Percentiles rank a stretch among this genome's conserved stretches.
These are phyloP conservation scores for Dalbergia cultrata DNA, from an alignment of 306 rosid genomes.

Conservation along the genomic window DNA sequence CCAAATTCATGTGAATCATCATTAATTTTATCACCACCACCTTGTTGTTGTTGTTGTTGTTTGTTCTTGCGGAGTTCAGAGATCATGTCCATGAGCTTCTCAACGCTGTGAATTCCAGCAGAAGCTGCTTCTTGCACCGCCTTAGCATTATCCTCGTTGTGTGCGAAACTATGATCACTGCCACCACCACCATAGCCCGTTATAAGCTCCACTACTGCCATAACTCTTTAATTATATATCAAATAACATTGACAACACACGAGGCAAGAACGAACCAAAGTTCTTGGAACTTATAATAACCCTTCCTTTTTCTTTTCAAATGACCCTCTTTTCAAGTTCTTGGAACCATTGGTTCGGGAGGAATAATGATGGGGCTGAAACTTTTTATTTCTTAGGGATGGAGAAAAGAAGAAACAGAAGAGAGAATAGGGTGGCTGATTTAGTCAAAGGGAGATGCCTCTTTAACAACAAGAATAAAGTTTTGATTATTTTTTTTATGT, in stretches of 20 bases:
- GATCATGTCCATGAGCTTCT: constrained; percentile 68
- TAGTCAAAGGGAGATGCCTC: background rate
- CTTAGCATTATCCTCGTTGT: constrained; percentile 36
- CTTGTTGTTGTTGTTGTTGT: background rate
- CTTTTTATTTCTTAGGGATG: constrained; percentile 2
- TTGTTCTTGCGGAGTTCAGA: constrained; percentile 45
- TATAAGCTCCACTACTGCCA: constrained; percentile 65
- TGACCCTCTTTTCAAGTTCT: background rate
- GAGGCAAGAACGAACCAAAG: background rate
- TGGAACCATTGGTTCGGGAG: background rate
- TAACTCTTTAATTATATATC: background rate
- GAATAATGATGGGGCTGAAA: constrained; percentile 38
- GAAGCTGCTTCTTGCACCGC: constrained; percentile 76
- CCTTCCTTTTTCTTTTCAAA: background rate
- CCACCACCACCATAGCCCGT: constrained; percentile 37
- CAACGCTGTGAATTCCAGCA: constrained; percentile 74
- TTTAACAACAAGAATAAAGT: no score
- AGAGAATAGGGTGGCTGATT: background rate
- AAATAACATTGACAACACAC: background rate
- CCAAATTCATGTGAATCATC: constrained; percentile 35
- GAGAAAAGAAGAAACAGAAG: background rate
- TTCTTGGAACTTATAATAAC: background rate
- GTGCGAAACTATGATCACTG: constrained; percentile 27
- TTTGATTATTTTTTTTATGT: no score
- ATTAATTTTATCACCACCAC: background rate